Evolutionary conservation across 352 stramenopile species (phyloP).

Genomic region (Pythium phragmitis): DNA sequence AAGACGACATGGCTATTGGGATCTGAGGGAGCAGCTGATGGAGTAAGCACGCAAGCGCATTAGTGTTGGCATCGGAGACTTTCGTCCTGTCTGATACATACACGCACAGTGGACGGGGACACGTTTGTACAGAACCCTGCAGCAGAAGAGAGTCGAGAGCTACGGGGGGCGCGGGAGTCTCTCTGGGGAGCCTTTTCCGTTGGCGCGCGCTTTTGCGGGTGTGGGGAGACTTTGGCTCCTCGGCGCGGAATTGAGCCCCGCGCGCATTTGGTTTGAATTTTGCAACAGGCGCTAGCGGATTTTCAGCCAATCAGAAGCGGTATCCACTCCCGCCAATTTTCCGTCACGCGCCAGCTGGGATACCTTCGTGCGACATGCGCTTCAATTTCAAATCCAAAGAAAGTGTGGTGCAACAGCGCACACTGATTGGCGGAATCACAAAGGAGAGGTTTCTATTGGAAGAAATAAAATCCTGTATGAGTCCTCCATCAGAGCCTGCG

Average conservation of each 20-base stretch:
- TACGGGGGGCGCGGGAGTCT: neutral
- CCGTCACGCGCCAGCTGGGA: neutral
- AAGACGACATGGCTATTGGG: neutral
- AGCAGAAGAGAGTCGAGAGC: neutral
- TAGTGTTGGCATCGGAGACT: no score
- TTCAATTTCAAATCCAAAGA: conserved; percentile 7
- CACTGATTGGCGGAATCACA: conserved; percentile 25
- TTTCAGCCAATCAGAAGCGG: conserved; percentile 22
- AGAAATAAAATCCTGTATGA: neutral
- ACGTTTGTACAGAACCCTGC: conserved; percentile 8
- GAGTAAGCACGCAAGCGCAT: no score
- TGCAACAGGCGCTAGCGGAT: conserved; percentile 7
- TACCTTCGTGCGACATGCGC: conserved; percentile 12
- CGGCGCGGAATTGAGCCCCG: conserved; percentile 4
- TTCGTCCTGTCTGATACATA: neutral
- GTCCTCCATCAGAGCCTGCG: conserved; percentile 14
- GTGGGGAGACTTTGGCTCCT: neutral
- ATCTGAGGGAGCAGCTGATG: neutral
- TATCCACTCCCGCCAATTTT: conserved; percentile 27
- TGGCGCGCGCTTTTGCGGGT: conserved; percentile 17
- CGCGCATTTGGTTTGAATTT: conserved; percentile 27
- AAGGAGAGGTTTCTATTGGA: conserved; percentile 16
- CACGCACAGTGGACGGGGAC: neutral
- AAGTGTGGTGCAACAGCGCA: neutral
- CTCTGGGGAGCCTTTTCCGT: neutral